These are phyloP conservation scores for Cucumis melo DNA, from an alignment of 306 rosid species.

Conservation along the genomic window DNA sequence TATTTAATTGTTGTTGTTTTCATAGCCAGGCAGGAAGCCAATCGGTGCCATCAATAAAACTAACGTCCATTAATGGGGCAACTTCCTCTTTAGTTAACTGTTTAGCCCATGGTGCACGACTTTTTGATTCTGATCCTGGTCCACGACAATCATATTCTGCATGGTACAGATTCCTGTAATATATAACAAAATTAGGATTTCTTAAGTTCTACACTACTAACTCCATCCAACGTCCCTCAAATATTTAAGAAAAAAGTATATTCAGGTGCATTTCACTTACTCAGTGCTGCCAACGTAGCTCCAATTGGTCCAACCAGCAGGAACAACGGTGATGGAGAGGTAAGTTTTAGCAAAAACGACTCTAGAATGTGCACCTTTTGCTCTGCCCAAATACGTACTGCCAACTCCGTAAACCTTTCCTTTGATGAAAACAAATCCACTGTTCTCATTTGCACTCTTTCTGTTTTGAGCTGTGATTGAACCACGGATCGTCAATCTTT, in stretches of 20 bases:
- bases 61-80: conserved; percentile 25
- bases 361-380: conserved; percentile 59
- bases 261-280: conserved; percentile 15
- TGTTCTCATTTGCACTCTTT: conserved; percentile 23
- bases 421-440: conserved; percentile 49
- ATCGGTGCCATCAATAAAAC: conserved; percentile 45
- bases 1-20: neutral
- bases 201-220: neutral
- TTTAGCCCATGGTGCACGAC: conserved; percentile 47
- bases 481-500: conserved; percentile 40
- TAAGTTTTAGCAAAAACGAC: conserved; percentile 42
- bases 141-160: conserved; percentile 54
- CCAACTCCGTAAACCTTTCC: conserved; percentile 69
- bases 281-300: conserved; percentile 41
- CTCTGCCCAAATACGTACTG: conserved; percentile 61
- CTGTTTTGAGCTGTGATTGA: conserved; percentile 59
- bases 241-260: no score
- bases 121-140: conserved; percentile 29
- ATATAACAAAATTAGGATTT: neutral
- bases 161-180: conserved; percentile 37
- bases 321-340: conserved; percentile 42
- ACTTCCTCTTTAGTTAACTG: conserved; percentile 36
- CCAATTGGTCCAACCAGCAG: conserved; percentile 71
- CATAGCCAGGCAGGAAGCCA: conserved; percentile 65
- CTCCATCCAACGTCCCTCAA: no score